These are phyloP conservation scores for Lasiosphaeris hirsuta DNA, from an alignment of 495 filamentous ascomycete species.

Conservation along the genomic window DNA sequence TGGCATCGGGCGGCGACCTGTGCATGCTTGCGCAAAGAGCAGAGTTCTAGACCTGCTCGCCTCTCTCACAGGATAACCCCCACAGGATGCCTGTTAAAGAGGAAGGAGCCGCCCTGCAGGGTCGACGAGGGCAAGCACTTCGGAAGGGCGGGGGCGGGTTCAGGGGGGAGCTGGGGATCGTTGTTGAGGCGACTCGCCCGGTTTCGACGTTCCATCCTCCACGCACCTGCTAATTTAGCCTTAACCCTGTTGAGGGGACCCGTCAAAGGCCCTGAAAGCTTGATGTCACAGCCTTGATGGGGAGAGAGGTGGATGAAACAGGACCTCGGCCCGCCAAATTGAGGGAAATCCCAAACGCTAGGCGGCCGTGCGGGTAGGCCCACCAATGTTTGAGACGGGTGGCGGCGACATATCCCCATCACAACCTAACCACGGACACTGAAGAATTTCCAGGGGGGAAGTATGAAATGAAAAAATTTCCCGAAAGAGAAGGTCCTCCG, in stretches of 20 bases:
- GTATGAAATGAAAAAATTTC: slow-evolving; percentile 3
- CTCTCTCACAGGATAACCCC: too few species aligned
- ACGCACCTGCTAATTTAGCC: slow-evolving; percentile 18
- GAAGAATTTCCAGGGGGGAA: slow-evolving; percentile 10
- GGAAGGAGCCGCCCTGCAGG: too few species aligned
- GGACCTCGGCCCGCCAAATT: slow-evolving; percentile 28
- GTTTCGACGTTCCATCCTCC: slow-evolving; percentile 22
- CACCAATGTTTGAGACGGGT: slow-evolving; percentile 31
- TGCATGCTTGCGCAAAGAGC: neutral
- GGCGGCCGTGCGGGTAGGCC: slow-evolving; percentile 26
- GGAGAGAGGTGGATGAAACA: slow-evolving; percentile 37
- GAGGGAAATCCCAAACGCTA: slow-evolving; percentile 32
- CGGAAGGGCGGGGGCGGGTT: neutral
- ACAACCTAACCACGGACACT: neutral
- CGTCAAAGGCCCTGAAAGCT: slow-evolving; percentile 9
- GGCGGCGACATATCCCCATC: neutral
- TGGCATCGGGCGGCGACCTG: neutral
- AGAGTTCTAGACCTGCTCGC: too few species aligned
- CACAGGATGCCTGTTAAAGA: too few species aligned
- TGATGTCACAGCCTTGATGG: slow-evolving; percentile 23
- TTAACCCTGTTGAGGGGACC: slow-evolving; percentile 10
- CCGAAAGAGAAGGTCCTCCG: slow-evolving; percentile 13
- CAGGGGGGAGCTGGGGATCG: neutral
- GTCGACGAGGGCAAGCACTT: too few species aligned
- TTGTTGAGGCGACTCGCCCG: slow-evolving; percentile 13